Conservation (phyloP, 305 asterid genomes). For the Withania somnifera region DNA sequence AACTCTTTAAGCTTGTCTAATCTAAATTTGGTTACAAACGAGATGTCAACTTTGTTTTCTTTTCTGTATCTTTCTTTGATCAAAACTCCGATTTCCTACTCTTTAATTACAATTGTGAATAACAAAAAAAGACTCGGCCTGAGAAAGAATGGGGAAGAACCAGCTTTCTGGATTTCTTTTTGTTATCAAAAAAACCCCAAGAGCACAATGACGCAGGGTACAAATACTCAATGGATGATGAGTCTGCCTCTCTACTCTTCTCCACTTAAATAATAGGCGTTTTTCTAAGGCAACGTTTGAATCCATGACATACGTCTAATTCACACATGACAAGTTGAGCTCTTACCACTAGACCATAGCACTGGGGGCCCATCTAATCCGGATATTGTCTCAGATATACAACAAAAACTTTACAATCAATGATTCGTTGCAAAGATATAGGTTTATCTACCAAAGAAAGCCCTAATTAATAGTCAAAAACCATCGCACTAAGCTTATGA, state of each 20-base stretch:
- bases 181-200: neutral
- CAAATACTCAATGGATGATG: neutral
- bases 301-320: neutral
- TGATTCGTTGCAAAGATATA: neutral
- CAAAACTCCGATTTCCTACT: neutral
- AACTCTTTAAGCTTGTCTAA: neutral
- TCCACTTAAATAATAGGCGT: neutral
- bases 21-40: neutral
- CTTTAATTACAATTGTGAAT: neutral
- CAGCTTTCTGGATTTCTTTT: neutral
- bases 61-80: neutral
- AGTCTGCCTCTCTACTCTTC: neutral
- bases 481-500: neutral
- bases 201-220: neutral
- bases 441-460: neutral
- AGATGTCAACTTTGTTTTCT: neutral
- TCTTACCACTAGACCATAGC: neutral
- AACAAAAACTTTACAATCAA: neutral
- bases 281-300: neutral
- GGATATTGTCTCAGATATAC: neutral
- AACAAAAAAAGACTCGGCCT: neutral
- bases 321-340: neutral
- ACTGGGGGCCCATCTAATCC: neutral
- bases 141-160: neutral
- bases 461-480: neutral